Base-by-base conservation (phyloP, 768 basidiomycete genomes). In the Suillus spraguei region DNA sequence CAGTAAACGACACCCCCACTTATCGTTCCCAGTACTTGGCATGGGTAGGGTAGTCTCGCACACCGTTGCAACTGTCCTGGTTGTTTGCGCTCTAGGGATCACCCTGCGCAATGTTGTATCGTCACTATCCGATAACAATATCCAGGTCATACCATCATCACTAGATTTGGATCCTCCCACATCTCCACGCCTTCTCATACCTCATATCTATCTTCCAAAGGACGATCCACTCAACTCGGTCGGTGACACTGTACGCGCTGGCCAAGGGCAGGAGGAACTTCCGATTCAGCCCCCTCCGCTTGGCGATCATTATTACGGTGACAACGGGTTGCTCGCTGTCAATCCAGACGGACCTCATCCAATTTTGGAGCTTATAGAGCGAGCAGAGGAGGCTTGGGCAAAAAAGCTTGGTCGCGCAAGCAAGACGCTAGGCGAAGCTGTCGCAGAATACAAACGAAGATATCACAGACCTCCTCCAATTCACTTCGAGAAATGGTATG, bases 401-500 rank as follows among this genome's bases (percentile, higher is more conserved):
- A 66, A 62, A 1, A 80, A 80, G 67, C 60, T 67, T 2, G 64
- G 66, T 0, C 71, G 71, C 1, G 78, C 77, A 32, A 82, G 81
- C 54, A 74, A 60, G 33, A 78, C 78, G 0, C 68, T 82, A 9
- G 70, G 70, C 0, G 69, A 77, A 53, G 82, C 81, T 0, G 75
- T 79, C 0, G 62, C 63, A 6, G 81, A 82, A 63, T 82, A 82
- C 60, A 70, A 65, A 60, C 65, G 72, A 17, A 69, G 78, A 13
- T 79, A 79, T 28, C 68, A 42, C 39, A 71, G 77, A 14, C 60
- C 66, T 4, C 81, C 82, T 0, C 81, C 81, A 2, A 70, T 69
- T 42, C 80, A 79, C 2, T 82, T 82, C 50, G 79, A 82, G 38
- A 76, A 76, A 39, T 82, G 81, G 81, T 82, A 22, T 58, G 73